Conservation (phyloP, 75 land plant species). For the Picea glauca region DNA sequence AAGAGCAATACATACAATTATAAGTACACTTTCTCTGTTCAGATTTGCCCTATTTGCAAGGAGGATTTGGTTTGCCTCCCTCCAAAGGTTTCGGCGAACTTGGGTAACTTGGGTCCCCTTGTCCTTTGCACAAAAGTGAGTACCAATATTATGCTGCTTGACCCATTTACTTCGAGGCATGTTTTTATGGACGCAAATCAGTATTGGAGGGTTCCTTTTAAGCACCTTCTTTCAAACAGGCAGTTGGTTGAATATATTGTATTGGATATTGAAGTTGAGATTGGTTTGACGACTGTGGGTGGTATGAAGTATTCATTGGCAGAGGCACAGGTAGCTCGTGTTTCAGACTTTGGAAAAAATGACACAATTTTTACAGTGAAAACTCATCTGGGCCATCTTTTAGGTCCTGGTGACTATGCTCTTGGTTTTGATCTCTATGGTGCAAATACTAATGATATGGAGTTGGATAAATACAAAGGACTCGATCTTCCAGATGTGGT, state of each 20-base stretch:
- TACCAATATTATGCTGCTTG: slow-evolving; percentile 52
- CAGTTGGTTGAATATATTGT: slow-evolving; percentile 81
- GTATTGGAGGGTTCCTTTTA: slow-evolving; percentile 62
- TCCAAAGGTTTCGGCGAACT: slow-evolving; percentile 46
- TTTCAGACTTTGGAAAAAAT: slow-evolving; percentile 72
- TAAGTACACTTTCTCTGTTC: slow-evolving; percentile 78
- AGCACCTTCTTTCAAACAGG: slow-evolving; percentile 46
- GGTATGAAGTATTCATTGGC: slow-evolving; percentile 50
- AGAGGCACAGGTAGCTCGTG: slow-evolving; percentile 62
- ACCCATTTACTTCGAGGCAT: slow-evolving; percentile 53
- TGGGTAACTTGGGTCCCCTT: slow-evolving; percentile 75
- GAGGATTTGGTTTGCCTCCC: slow-evolving; percentile 81
- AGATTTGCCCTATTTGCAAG: slow-evolving; percentile 74
- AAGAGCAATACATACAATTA: slow-evolving; percentile 75
- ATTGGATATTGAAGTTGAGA: slow-evolving; percentile 48
- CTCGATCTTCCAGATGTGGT: slow-evolving; percentile 58
- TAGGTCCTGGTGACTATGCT: slow-evolving; percentile 73
- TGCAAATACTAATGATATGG: slow-evolving; percentile 65
- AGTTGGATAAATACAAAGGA: slow-evolving; percentile 64
- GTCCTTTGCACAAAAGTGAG: slow-evolving; percentile 68
- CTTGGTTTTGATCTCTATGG: slow-evolving; percentile 76
- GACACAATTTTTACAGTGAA: slow-evolving; percentile 48
- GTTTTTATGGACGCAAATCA: slow-evolving; percentile 63
- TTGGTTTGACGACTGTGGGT: slow-evolving; percentile 25
- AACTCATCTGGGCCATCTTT: slow-evolving; percentile 71